These are phyloP conservation scores for Cladophialophora yegresii DNA, from an alignment of 2,329 filamentous ascomycete species.

Conservation along the genomic window DNA sequence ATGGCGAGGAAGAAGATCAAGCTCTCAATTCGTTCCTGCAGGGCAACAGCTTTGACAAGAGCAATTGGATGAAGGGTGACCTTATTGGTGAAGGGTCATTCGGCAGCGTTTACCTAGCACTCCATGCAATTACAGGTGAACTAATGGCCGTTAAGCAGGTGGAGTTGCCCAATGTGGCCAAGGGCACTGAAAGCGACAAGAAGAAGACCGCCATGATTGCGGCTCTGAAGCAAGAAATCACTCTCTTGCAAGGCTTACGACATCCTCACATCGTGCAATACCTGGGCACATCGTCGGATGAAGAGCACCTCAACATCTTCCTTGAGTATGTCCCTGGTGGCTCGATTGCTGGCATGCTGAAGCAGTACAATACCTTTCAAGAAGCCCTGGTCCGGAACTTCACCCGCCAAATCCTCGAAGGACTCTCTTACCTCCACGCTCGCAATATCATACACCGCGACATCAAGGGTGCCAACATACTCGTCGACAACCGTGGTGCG, in stretches of 20 bases:
- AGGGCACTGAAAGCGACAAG: conserved; percentile 75
- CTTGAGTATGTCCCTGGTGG: conserved; percentile 97
- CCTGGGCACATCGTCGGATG: conserved; percentile 88
- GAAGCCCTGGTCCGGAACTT: conserved; percentile 95
- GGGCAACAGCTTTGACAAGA: conserved; percentile 91
- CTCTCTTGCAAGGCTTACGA: conserved; percentile 86
- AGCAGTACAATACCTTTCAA: conserved; percentile 92
- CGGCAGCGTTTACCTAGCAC: conserved; percentile 88
- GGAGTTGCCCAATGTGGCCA: conserved; percentile 78
- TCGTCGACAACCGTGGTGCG: conserved; percentile 97
- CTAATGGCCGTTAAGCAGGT: conserved; percentile 98
- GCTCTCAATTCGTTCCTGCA: conserved; percentile 87
- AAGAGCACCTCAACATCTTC: conserved; percentile 97
- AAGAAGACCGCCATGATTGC: conserved; percentile 99
- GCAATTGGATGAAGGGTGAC: conserved; percentile 99
- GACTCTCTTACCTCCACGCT: conserved; percentile 88
- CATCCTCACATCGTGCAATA: conserved; percentile 99
- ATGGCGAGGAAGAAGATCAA: conserved; percentile 88
- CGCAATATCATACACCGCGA: conserved; percentile 97
- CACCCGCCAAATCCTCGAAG: conserved; percentile 90
- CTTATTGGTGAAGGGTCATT: conserved; percentile 97
- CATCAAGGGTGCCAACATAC: conserved; percentile 98
- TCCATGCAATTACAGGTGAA: conserved; percentile 94
- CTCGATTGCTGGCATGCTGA: conserved; percentile 96
- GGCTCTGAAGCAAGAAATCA: conserved; percentile 94